Conservation (phyloP, 495 filamentous ascomycete genomes). For the Penicillium ochrochloron region DNA sequence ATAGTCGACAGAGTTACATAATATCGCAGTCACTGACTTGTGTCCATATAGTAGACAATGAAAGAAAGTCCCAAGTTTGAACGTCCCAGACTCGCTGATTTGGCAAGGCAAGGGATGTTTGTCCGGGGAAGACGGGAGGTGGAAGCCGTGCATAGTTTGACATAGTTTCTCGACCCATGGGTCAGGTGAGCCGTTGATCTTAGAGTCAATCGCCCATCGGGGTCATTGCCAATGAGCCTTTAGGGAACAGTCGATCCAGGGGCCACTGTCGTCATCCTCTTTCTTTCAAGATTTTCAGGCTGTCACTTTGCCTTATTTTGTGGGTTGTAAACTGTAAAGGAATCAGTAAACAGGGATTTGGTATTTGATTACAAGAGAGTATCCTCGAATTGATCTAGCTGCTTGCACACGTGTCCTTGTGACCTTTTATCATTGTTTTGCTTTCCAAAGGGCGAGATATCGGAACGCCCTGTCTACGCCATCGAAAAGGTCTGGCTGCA, state of each 20-base stretch:
- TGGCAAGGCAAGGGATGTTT: slow-evolving; percentile 31
- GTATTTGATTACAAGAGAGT: not conserved
- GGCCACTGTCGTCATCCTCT: slow-evolving; percentile 8
- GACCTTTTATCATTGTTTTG: slow-evolving; percentile 8
- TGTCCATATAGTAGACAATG: not conserved
- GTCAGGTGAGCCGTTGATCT: slow-evolving; percentile 30
- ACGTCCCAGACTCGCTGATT: slow-evolving; percentile 19
- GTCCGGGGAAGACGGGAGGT: slow-evolving; percentile 25
- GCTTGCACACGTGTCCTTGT: slow-evolving; percentile 14
- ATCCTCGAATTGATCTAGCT: slow-evolving; percentile 4
- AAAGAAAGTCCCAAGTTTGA: slow-evolving; percentile 6
- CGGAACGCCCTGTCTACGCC: slow-evolving; percentile 8
- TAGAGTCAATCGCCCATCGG: slow-evolving; percentile 22
- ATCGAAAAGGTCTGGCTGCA: slow-evolving; percentile 12
- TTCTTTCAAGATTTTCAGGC: not conserved
- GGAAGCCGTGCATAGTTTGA: slow-evolving; percentile 16
- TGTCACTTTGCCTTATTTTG: not conserved
- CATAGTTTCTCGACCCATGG: slow-evolving; percentile 27
- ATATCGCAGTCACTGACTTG: not conserved
- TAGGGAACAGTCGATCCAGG: not conserved
- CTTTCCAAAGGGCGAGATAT: slow-evolving; percentile 15
- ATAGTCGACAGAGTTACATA: not conserved
- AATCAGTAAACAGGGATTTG: not conserved
- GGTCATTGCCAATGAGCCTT: slow-evolving; percentile 16
- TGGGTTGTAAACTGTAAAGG: not conserved